Conservation (phyloP, 1,284 basidiomycete species). For the Ceratobasidium sp. region DNA sequence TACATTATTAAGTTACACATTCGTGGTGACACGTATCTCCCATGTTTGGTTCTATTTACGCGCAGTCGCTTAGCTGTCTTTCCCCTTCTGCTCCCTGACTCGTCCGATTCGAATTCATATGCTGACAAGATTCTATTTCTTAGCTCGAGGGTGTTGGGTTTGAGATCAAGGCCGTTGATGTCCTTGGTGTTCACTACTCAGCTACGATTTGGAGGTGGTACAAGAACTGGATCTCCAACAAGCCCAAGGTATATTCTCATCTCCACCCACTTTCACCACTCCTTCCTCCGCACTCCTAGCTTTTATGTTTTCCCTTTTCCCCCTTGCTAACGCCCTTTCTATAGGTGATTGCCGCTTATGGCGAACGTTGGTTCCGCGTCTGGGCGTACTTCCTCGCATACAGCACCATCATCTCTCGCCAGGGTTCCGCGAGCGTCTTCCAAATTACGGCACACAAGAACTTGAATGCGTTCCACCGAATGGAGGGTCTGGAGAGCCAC, state of each 20-base stretch:
- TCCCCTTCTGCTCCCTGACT: too few species aligned
- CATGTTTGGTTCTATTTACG: background rate
- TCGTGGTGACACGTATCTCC: background rate
- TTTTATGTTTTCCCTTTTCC: constrained; percentile 26
- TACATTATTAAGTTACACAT: background rate
- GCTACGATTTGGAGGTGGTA: constrained; percentile 96
- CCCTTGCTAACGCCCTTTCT: constrained; percentile 14
- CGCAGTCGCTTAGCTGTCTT: background rate
- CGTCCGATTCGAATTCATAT: background rate
- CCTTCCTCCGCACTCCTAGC: too few species aligned
- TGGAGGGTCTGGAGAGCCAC: constrained; percentile 81
- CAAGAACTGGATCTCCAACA: constrained; percentile 92
- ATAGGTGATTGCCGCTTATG: constrained; percentile 9
- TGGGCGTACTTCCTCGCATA: constrained; percentile 94
- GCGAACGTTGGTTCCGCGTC: constrained; percentile 78
- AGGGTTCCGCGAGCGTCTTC: constrained; percentile 90
- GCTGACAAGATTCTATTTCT: background rate
- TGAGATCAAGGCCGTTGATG: constrained; percentile 96
- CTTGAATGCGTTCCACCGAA: constrained; percentile 92
- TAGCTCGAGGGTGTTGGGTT: constrained; percentile 88
- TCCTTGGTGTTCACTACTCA: constrained; percentile 96
- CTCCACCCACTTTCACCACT: background rate
- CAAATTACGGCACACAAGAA: constrained; percentile 98
- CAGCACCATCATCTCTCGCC: constrained; percentile 74
- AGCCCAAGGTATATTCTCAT: constrained; percentile 82